Evolutionary conservation across 164 flowering plant genomes (phyloP).

Genomic region (Annona squamosa): DNA sequence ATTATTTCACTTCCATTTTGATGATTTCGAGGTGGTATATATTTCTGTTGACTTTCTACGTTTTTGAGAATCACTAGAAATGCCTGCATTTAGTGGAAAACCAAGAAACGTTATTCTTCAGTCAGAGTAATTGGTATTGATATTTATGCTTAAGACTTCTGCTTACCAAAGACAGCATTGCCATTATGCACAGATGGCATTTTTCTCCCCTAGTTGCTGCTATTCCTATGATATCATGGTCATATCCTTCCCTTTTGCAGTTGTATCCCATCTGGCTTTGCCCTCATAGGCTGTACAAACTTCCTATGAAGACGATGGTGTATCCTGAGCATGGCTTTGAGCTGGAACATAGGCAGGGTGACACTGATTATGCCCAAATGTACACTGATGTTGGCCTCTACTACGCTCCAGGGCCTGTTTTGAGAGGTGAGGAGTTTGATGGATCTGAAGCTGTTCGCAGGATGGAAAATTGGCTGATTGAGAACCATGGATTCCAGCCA

Average conservation of each 20-base stretch:
- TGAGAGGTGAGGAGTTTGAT: conserved; percentile 89
- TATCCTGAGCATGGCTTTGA: conserved; percentile 96
- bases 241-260: conserved; percentile 21
- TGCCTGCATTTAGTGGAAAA: background rate
- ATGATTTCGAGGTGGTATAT: background rate
- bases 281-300: conserved; percentile 85
- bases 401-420: conserved; percentile 90
- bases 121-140: background rate
- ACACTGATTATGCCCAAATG: conserved; percentile 88
- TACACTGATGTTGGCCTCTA: conserved; percentile 93
- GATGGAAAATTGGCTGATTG: conserved; percentile 90
- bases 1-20: background rate
- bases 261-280: conserved; percentile 98
- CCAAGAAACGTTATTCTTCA: background rate
- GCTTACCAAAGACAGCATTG: no score
- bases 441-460: conserved; percentile 83
- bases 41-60: background rate
- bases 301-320: conserved; percentile 78
- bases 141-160: no score
- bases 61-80: background rate
- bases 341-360: conserved; percentile 71
- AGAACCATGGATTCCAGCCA: conserved; percentile 94
- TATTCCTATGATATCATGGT: background rate
- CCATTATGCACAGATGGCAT: background rate
- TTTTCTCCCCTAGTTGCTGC: background rate